Evolutionary conservation across 2,329 filamentous ascomycete genomes (phyloP), one percentile per base, ranked within the genome.

Genomic region (Penicillium olsonii): DNA sequence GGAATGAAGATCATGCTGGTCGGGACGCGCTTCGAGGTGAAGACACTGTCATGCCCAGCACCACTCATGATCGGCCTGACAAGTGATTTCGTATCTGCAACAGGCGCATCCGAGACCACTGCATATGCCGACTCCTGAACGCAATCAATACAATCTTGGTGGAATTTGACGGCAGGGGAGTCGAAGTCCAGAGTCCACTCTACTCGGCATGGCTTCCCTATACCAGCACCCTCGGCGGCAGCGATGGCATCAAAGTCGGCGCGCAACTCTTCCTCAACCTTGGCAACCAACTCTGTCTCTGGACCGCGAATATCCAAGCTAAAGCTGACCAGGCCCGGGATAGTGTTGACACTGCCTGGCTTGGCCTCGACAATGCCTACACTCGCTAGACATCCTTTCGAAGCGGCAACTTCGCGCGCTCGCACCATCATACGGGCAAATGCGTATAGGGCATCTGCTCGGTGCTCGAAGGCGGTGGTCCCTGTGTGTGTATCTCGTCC

Each of bases 401-500:
- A 73, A 2, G 78, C 77, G 0, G 87, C 87, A 2, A 86, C 75
- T 41, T 80, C 78, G 63, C 88, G 82, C 1, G 82, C 83, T 47
- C 83, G 79, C 0, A 86, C 68, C 52, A 91, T 89, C 74, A 90
- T 79, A 46, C 82, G 83, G 0, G 81, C 79, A 7, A 87, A 84
- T 7, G 83, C 80, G 26, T 88, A 80, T 40, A 90, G 73, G 2
- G 87, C 84, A 65, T 91, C 87, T 5, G 82, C 81, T 15, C 87
- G 80, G 48, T 83, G 80, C 27, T 76, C 71, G 40, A 89, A 82
- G 24, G 84, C 83, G 0, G 88, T 92, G 0, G 88, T 90, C 1
- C 88, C 88, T 0, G 88, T 90, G 63, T 92, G 88, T 5, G 82
- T 82, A 57, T 90, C 87, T 57, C 82, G 75, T 1, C 88, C 87